phyloP scores from a whole-genome alignment of 345 rosid genomes.

The Melaleuca quinquenervia region DNA sequence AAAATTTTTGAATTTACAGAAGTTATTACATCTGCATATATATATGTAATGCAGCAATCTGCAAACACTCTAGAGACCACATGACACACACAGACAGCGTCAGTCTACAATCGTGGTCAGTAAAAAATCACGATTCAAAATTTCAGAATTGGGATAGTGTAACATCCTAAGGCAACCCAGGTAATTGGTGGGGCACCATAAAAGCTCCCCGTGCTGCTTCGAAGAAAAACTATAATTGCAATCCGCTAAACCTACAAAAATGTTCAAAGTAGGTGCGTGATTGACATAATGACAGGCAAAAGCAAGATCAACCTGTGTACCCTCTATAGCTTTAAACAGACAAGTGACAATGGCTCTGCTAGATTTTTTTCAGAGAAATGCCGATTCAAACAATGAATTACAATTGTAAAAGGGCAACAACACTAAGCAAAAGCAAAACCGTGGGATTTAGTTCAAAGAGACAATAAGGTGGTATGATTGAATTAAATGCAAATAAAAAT shows the following conservation, averaged over 20 bases:
- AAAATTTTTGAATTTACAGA: background rate
- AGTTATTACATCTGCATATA: background rate
- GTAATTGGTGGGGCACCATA: background rate
- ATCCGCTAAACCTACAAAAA: background rate
- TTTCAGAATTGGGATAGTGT: background rate
- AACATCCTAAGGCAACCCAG: background rate
- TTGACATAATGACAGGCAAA: background rate
- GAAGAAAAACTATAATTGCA: background rate
- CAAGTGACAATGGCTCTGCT: background rate
- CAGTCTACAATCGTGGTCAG: background rate
- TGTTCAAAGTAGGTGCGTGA: background rate
- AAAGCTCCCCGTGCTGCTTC: background rate
- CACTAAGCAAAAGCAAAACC: background rate
- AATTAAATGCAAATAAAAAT: background rate
- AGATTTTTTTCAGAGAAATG: background rate
- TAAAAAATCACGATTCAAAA: background rate
- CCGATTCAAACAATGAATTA: background rate
- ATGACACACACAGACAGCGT: background rate
- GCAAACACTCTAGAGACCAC: background rate
- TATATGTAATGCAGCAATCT: background rate
- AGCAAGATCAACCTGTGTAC: background rate
- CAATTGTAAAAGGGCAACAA: background rate
- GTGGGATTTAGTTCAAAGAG: background rate
- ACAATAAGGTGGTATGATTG: background rate
- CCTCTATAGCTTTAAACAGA: background rate